phyloP scores from a whole-genome alignment of 192 early-diverging fungal species.

The Allomyces macrogynus region DNA sequence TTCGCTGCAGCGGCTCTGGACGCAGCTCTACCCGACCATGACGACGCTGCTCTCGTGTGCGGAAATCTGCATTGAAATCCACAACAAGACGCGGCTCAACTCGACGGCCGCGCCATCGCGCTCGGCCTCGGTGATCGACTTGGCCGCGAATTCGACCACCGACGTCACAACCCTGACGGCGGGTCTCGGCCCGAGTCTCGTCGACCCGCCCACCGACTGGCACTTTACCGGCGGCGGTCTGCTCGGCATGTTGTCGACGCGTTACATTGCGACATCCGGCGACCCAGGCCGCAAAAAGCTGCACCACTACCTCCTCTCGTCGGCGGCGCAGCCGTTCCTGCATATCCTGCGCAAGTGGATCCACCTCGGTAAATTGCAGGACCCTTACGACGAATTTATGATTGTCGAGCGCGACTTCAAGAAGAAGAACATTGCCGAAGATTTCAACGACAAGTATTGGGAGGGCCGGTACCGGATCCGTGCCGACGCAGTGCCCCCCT shows the following conservation, averaged over 20 bases:
- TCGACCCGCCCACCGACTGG: background rate
- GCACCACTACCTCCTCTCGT: constrained; percentile 55
- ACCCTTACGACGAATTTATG: constrained; percentile 84
- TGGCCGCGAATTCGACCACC: too few species aligned
- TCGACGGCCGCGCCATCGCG: too few species aligned
- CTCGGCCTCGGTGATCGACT: too few species aligned
- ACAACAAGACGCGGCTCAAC: background rate
- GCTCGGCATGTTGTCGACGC: background rate
- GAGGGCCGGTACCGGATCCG: constrained; percentile 53
- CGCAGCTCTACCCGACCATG: background rate
- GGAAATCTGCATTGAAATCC: background rate
- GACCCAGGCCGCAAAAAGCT: constrained; percentile 51
- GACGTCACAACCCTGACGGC: too few species aligned
- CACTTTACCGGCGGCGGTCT: background rate
- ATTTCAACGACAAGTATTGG: constrained; percentile 71
- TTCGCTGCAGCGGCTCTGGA: background rate
- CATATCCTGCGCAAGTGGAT: constrained; percentile 75
- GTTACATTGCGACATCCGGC: constrained; percentile 6
- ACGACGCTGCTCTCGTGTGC: background rate
- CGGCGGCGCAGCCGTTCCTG: constrained; percentile 62
- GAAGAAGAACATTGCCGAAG: constrained; percentile 41
- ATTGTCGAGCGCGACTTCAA: constrained; percentile 44
- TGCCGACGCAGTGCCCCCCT: constrained; percentile 43
- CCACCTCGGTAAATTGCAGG: constrained; percentile 66
- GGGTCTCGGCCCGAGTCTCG: too few species aligned